Conservation (phyloP, 2,329 filamentous ascomycete genomes). For the Aaosphaeria pasadenensis region DNA sequence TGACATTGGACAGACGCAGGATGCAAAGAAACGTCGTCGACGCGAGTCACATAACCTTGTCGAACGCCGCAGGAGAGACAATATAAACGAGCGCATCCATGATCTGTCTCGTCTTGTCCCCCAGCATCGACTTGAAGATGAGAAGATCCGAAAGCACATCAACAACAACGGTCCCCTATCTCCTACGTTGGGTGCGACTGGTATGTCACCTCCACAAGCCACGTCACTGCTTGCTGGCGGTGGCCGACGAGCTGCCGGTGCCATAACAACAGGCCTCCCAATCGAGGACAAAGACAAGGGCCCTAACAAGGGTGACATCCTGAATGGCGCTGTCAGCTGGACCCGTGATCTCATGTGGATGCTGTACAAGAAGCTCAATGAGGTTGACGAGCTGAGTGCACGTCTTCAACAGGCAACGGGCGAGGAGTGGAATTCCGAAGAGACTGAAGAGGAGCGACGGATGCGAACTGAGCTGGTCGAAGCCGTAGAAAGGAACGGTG, state of each 20-base stretch:
- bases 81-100: slow-evolving; percentile 98
- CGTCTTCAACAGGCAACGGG: slow-evolving; percentile 48
- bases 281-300: slow-evolving; percentile 98
- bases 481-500: slow-evolving; percentile 77
- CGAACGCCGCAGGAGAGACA: slow-evolving; percentile 89
- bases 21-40: slow-evolving; percentile 87
- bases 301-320: slow-evolving; percentile 96
- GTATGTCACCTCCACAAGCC: slow-evolving; percentile 68
- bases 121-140: slow-evolving; percentile 87
- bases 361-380: slow-evolving; percentile 81
- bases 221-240: slow-evolving; percentile 86
- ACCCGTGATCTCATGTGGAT: slow-evolving; percentile 98
- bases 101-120: slow-evolving; percentile 93
- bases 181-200: slow-evolving; percentile 70
- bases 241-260: slow-evolving; percentile 75
- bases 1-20: slow-evolving; percentile 68
- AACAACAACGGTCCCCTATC: slow-evolving; percentile 89
- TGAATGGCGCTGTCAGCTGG: slow-evolving; percentile 96
- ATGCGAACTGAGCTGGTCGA: slow-evolving; percentile 94
- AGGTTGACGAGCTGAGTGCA: slow-evolving; percentile 83
- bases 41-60: slow-evolving; percentile 96
- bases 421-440: slow-evolving; percentile 29
- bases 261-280: slow-evolving; percentile 88
- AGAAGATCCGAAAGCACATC: slow-evolving; percentile 93
- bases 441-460: slow-evolving; percentile 87